phyloP scores from a whole-genome alignment of 805 yeast genomes.

The Ogataea chonburiensis region DNA sequence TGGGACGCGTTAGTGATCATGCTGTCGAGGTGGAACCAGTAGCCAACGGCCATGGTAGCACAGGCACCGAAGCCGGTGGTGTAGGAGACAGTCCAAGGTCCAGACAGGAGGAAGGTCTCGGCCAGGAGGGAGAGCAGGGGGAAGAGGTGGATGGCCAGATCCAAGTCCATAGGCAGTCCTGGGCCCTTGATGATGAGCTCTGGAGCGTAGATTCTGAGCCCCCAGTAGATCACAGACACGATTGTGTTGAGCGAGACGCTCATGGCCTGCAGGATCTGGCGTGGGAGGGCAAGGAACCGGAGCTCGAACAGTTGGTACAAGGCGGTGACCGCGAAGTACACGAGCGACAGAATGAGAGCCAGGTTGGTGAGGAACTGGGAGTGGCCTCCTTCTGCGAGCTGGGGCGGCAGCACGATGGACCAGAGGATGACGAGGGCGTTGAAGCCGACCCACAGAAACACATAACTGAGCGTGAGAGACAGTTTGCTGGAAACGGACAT shows the following conservation, averaged over 20 bases:
- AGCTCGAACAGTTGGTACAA: constrained; percentile 37
- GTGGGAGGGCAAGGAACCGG: constrained; percentile 22
- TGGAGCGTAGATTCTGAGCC: constrained; percentile 52
- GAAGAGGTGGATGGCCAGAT: constrained; percentile 56
- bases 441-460: constrained; percentile 12
- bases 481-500: constrained; percentile 10
- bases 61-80: constrained; percentile 41
- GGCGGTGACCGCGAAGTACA: constrained; percentile 41
- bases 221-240: constrained; percentile 70
- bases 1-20: constrained; percentile 45
- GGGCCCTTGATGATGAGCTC: constrained; percentile 44
- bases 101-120: constrained; percentile 57
- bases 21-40: constrained; percentile 52
- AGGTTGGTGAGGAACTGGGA: constrained; percentile 71
- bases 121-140: constrained; percentile 52
- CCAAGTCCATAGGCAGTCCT: constrained; percentile 49
- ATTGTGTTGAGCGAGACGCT: constrained; percentile 58
- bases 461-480: constrained; percentile 18
- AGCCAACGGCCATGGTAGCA: constrained; percentile 40
- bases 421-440: constrained; percentile 16
- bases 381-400: constrained; percentile 57
- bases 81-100: constrained; percentile 38
- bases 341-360: constrained; percentile 48
- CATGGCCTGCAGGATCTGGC: constrained; percentile 48
- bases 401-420: constrained; percentile 44